Evolutionary conservation across 306 rosid genomes (phyloP).

Genomic region (Luffa aegyptiaca): DNA sequence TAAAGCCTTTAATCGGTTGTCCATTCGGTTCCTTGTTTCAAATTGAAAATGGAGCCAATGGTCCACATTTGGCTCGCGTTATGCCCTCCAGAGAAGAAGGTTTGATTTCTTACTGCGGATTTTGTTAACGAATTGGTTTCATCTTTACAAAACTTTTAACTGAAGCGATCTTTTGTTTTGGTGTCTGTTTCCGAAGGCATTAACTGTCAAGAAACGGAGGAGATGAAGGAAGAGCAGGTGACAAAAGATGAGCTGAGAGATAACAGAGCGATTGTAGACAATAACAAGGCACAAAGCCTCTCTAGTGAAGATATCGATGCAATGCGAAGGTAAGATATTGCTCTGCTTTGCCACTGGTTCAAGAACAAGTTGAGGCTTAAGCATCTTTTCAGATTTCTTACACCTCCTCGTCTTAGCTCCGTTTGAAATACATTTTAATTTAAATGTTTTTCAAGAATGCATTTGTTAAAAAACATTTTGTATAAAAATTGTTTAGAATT

Average conservation of each 20-base stretch:
- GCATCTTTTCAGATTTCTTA: no score
- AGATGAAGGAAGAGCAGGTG: conserved; percentile 14
- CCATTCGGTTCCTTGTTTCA: conserved; percentile 74
- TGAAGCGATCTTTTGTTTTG: neutral
- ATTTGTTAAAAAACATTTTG: no score
- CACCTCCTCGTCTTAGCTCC: no score
- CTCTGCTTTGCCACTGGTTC: neutral
- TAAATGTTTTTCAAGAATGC: no score
- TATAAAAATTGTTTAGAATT: no score
- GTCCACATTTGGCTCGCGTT: conserved; percentile 36
- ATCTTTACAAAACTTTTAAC: neutral
- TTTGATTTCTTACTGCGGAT: neutral
- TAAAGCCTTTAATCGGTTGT: conserved; percentile 63
- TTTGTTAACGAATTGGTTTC: neutral
- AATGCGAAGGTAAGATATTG: conserved; percentile 50
- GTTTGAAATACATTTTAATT: no score
- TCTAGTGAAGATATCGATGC: conserved; percentile 80
- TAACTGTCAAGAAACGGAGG: conserved; percentile 27
- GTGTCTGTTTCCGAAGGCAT: conserved; percentile 19
- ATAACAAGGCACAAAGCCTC: conserved; percentile 74
- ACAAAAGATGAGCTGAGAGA: conserved; percentile 44
- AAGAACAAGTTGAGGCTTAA: neutral
- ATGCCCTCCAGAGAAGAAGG: conserved; percentile 43
- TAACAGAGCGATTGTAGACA: conserved; percentile 61
- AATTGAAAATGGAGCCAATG: conserved; percentile 42